Evolutionary conservation across 352 stramenopile genomes (phyloP), one percentile per base, ranked within the genome.

Genomic region (Phytophthora fragariaefolia): DNA sequence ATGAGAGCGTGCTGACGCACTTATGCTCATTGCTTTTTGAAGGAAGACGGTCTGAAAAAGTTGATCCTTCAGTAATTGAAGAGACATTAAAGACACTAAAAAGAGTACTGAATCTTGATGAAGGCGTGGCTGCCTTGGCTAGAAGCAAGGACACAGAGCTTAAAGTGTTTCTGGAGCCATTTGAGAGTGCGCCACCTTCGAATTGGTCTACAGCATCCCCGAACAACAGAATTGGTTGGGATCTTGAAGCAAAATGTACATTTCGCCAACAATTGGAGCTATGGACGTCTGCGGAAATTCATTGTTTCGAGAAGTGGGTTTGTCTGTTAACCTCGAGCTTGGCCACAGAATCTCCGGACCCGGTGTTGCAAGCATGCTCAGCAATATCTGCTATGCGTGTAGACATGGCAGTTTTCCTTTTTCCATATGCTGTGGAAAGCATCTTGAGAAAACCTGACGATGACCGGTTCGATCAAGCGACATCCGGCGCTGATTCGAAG

Each of bases 11-110:
- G 42, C 69, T 95, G 2, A 58, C 72, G 12, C 87, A 78, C 50
- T 45, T 95, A 40, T 84, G 79, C 30, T 89, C 84, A n/a, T 18
- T 93, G 20, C 42, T 95, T 38, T 92, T 93, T 32, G 85, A 92
- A 49, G 69, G 65, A 32, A 57, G 50, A 48, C 63, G 30, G 20
- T 34, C 20, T 24, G 43, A 20, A 49, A 58, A 48, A 30, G 53
- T 73, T 40, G 45, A 66, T 7, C 57, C 82, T 1, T 60, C 74
- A 22, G 64, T 88, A 2, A 61, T 94, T 3, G 60, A 82, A 26
- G 63, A 87, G 58, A 55, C 74, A 1, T 34, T 91, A 7, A 74
- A 66, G 6, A 76, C 84, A 24, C 42, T 93, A 40, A 90, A 85
- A 50, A 67, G 36, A 17, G 54, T 95, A 9, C 59, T 93, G 18